Evolutionary conservation across 1,284 basidiomycete species (phyloP), one percentile per base, ranked within the genome.

Genomic region (Cutaneotrichosporon cyanovorans): DNA sequence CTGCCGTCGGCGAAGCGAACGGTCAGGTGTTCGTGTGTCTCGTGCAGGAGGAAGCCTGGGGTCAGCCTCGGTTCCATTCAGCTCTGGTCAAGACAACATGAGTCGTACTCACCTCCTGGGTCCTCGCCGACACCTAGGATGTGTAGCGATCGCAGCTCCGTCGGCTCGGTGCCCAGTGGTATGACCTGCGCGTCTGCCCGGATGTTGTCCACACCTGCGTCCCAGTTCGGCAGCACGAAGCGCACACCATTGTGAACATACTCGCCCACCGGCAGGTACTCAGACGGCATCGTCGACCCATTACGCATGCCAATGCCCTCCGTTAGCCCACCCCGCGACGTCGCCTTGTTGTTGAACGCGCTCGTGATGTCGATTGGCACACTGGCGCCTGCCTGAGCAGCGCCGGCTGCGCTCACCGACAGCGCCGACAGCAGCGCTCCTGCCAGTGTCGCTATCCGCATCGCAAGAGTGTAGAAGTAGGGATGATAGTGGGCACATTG

Each of bases 301-400:
- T 50, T 42, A 7, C 22, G 18, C 28, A 53, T 37, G 5, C 50
- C 54, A 10, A 8, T 23, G 22, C 51, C 54, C 19, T 20, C 35
- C 28, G 28, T 7, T 38, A 35, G 33, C 37, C 45, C 47, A 19
- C 25, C 34, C 18, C 28, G 21, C 15, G 32, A 38, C 12, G 48
- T 48, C 16, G 38, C 45, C 25, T 45, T 44, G 38, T 53, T 53
- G 45, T 56, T 53, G 22, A 36, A 18, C 23, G 37, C 20, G 0
- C 15, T 6, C 11, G 20, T 15, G 14, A 56, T 45, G 31, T 53
- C 42, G 4, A 80, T 28, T 12, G 25, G 25, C 25, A 28, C 25
- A 12, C 25, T 28, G 25, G 25, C 7, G 12, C 25, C 25, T n/a
- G n/a, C n/a, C 8, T 28, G 25, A 28, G 25, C 25, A 7, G 12